phyloP scores from a whole-genome alignment of 768 basidiomycete species.

The Amanita rimosa region DNA sequence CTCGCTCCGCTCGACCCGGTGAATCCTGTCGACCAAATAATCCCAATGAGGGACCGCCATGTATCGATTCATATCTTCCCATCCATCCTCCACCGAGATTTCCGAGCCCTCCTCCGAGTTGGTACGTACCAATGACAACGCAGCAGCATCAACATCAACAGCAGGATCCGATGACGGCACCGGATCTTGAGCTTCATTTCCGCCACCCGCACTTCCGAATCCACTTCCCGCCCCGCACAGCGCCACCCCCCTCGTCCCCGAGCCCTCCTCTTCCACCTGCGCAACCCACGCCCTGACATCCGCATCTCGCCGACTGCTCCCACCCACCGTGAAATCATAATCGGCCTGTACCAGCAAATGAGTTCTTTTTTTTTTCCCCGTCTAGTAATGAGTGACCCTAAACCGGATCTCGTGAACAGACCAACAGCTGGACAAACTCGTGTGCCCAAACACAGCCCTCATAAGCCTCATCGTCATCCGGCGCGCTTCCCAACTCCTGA shows the following conservation, averaged over 20 bases:
- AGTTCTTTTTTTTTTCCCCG: neutral
- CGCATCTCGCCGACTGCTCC: neutral
- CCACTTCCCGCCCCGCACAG: neutral
- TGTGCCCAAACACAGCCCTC: neutral
- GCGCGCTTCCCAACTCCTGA: no score
- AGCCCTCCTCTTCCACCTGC: neutral
- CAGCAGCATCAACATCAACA: no score
- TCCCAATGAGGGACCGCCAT: slow-evolving; percentile 1
- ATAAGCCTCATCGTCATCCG: no score
- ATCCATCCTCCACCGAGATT: neutral
- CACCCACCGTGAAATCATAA: neutral
- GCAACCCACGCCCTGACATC: slow-evolving; percentile 2
- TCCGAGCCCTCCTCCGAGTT: no score
- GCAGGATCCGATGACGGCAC: neutral
- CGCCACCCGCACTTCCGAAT: no score
- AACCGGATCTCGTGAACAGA: neutral
- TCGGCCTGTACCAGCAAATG: neutral
- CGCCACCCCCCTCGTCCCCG: neutral
- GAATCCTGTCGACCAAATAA: slow-evolving; percentile 2
- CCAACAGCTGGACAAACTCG: neutral
- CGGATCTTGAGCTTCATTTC: neutral
- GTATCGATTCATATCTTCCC: slow-evolving; percentile 4
- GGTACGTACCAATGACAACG: neutral
- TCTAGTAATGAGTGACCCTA: neutral
- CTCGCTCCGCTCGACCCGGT: neutral